Percentiles rank a stretch among this genome's conserved stretches.
Evolutionary conservation across 2,329 filamentous ascomycete genomes (phyloP).

Genomic region (Spiromastix sp.): DNA sequence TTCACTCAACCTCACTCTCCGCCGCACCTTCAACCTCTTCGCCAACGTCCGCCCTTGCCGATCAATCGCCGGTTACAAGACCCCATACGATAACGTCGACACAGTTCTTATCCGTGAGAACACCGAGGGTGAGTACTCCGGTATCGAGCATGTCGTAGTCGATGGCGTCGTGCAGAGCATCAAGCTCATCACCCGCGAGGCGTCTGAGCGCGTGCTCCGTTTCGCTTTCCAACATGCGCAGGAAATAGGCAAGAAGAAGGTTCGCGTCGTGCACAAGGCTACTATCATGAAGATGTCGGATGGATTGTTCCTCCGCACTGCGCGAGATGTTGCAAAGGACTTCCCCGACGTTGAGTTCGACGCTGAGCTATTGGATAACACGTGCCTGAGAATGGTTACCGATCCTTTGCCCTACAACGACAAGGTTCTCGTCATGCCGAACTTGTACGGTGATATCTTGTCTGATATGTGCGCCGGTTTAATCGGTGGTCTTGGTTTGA

Average conservation of each 20-base stretch:
- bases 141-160: conserved; percentile 96
- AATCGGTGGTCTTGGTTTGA: conserved; percentile 93
- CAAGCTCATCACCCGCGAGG: conserved; percentile 96
- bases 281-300: conserved; percentile 99
- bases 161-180: conserved; percentile 98
- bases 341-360: conserved; percentile 95
- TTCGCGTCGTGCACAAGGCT: conserved; percentile 97
- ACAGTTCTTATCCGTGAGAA: conserved; percentile 98
- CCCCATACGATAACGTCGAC: conserved; percentile 92
- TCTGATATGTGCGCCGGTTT: conserved; percentile 99
- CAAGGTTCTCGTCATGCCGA: conserved; percentile 96
- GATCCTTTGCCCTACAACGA: conserved; percentile 96
- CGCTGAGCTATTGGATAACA: conserved; percentile 96
- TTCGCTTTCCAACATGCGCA: conserved; percentile 98
- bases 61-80: conserved; percentile 96
- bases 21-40: conserved; percentile 99
- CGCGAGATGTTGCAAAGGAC: conserved; percentile 79
- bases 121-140: conserved; percentile 99
- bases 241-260: conserved; percentile 88
- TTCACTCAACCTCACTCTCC: conserved; percentile 95
- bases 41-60: conserved; percentile 98
- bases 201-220: conserved; percentile 87
- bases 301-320: conserved; percentile 90
- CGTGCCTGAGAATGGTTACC: conserved; percentile 96
- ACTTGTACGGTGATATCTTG: conserved; percentile 98